These are phyloP conservation scores for Colletotrichum melonis DNA, from an alignment of 2,329 filamentous ascomycete genomes.

Conservation along the genomic window DNA sequence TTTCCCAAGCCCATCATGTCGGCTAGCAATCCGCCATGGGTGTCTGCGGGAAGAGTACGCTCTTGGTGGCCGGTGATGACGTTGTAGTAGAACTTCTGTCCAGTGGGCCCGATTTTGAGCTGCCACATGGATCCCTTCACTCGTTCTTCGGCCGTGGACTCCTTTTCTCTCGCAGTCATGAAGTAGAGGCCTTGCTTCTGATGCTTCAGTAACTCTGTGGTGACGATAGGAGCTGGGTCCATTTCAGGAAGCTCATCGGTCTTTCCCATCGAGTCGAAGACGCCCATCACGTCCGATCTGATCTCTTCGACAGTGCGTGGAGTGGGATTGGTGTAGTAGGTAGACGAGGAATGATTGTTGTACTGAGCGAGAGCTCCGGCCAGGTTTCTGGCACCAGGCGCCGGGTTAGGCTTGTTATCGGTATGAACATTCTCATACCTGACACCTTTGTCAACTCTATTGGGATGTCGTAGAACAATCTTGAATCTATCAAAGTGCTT, in stretches of 20 bases:
- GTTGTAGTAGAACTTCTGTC: constrained; percentile 78
- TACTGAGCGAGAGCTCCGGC: constrained; percentile 30
- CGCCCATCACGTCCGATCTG: constrained; percentile 82
- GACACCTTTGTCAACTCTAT: constrained; percentile 70
- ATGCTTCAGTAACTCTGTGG: constrained; percentile 80
- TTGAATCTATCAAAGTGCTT: constrained; percentile 73
- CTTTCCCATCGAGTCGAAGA: constrained; percentile 87
- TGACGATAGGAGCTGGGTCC: constrained; percentile 71
- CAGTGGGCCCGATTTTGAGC: constrained; percentile 58
- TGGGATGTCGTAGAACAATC: constrained; percentile 69
- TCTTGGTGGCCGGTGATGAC: constrained; percentile 83
- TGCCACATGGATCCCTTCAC: constrained; percentile 84
- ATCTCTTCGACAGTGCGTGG: constrained; percentile 85
- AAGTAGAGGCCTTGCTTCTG: constrained; percentile 93
- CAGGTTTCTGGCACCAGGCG: constrained; percentile 44
- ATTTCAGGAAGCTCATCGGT: constrained; percentile 80
- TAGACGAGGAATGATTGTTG: constrained; percentile 26
- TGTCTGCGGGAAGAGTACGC: constrained; percentile 70
- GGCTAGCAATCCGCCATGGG: constrained; percentile 79
- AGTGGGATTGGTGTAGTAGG: constrained; percentile 43
- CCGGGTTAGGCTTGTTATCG: constrained; percentile 54
- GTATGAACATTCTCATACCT: constrained; percentile 83
- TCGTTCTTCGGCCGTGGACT: constrained; percentile 66
- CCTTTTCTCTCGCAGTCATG: constrained; percentile 81
- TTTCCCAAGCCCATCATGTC: constrained; percentile 94